These are phyloP conservation scores for Microdochium bolleyi DNA, from an alignment of 2,329 filamentous ascomycete genomes.

Conservation along the genomic window DNA sequence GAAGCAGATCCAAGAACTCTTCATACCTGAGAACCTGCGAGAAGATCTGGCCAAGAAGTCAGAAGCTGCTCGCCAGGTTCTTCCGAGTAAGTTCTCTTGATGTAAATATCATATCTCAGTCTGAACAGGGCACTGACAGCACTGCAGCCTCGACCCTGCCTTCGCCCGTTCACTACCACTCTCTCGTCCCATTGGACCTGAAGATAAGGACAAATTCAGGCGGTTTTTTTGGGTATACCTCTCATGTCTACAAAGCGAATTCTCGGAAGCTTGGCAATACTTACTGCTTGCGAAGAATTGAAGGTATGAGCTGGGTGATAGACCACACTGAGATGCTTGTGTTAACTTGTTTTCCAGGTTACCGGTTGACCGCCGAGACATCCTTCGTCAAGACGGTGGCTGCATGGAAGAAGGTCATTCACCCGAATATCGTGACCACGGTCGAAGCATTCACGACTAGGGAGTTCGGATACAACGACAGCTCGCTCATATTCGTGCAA, in stretches of 20 bases:
- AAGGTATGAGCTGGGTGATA: slow-evolving; percentile 42
- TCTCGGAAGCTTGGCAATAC: slow-evolving; percentile 81
- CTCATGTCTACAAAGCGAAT: slow-evolving; percentile 92
- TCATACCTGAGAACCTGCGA: slow-evolving; percentile 77
- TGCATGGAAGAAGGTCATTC: slow-evolving; percentile 81
- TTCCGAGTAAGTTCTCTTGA: slow-evolving; percentile 54
- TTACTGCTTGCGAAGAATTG: slow-evolving; percentile 81
- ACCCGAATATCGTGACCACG: slow-evolving; percentile 74
- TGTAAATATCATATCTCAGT: background rate
- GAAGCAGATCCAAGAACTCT: slow-evolving; percentile 81
- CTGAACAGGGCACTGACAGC: background rate
- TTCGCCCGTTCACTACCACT: slow-evolving; percentile 82
- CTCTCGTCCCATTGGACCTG: slow-evolving; percentile 81
- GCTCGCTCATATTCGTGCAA: slow-evolving; percentile 87
- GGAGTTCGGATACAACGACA: slow-evolving; percentile 89
- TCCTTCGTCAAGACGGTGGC: slow-evolving; percentile 73
- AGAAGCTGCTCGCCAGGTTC: slow-evolving; percentile 75
- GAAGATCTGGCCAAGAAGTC: slow-evolving; percentile 86
- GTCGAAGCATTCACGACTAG: slow-evolving; percentile 91
- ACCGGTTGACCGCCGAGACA: slow-evolving; percentile 79
- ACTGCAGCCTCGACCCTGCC: slow-evolving; percentile 48
- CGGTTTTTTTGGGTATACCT: slow-evolving; percentile 76
- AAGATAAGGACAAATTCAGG: slow-evolving; percentile 65
- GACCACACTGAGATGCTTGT: slow-evolving; percentile 1
- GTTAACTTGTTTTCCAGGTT: slow-evolving; percentile 41